phyloP scores from a whole-genome alignment of 2,329 filamentous ascomycete genomes.

The Incumbomyces lentus region DNA sequence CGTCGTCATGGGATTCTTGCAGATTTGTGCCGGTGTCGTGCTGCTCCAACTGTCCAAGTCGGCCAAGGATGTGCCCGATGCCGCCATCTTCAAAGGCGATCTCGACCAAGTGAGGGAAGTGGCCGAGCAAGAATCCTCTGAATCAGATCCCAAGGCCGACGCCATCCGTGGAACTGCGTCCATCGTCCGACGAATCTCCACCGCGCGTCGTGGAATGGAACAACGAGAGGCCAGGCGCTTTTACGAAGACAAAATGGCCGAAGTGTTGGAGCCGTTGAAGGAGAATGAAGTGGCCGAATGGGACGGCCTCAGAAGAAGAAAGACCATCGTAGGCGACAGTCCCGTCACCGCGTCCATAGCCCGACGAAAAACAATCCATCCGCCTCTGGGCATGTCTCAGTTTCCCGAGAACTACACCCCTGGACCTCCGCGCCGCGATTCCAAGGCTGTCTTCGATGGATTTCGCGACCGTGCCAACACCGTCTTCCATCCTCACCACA shows the following conservation, averaged over 20 bases:
- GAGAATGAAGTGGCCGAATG: slow-evolving; percentile 80
- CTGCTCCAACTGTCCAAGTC: slow-evolving; percentile 95
- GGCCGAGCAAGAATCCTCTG: slow-evolving; percentile 89
- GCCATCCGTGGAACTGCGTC: slow-evolving; percentile 85
- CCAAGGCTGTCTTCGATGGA: slow-evolving; percentile 28
- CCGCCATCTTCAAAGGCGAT: slow-evolving; percentile 83
- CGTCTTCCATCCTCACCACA: slow-evolving; percentile 28
- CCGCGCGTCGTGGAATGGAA: slow-evolving; percentile 65
- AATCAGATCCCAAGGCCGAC: slow-evolving; percentile 91
- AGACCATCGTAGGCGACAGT: slow-evolving; percentile 43
- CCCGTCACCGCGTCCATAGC: slow-evolving; percentile 33
- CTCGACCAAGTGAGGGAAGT: slow-evolving; percentile 92
- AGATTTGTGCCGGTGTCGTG: slow-evolving; percentile 87
- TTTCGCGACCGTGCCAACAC: slow-evolving; percentile 30
- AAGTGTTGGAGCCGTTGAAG: slow-evolving; percentile 61
- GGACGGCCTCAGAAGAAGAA: slow-evolving; percentile 75
- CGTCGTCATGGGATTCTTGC: slow-evolving; percentile 84
- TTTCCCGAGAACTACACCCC: slow-evolving; percentile 53
- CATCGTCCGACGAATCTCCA: slow-evolving; percentile 73
- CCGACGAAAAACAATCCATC: slow-evolving; percentile 48
- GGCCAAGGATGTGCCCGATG: slow-evolving; percentile 90
- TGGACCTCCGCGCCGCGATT: slow-evolving; percentile 24
- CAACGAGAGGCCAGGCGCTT: slow-evolving; percentile 67
- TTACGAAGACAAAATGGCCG: slow-evolving; percentile 63
- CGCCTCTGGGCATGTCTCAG: slow-evolving; percentile 76